A percentile compares a stretch with the other conserved stretches of the same genome.
phyloP scores from a whole-genome alignment of 768 basidiomycete genomes.

The Panaeolus papilionaceus region DNA sequence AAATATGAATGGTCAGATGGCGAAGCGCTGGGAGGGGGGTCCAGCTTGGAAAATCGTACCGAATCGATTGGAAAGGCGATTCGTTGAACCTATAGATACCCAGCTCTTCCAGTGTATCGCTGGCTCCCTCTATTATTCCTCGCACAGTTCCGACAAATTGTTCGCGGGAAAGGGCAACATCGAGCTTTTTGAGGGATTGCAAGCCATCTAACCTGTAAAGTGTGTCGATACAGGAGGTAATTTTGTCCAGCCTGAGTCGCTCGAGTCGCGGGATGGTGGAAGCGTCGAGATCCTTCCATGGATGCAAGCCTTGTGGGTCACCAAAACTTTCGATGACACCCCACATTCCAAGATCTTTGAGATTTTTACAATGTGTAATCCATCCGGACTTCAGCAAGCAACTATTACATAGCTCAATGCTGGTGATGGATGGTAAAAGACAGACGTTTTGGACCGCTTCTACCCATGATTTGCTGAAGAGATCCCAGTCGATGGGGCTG shows the following conservation, averaged over 20 bases:
- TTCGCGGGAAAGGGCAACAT: neutral
- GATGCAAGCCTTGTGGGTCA: neutral
- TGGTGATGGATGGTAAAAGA: neutral
- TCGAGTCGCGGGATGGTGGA: neutral
- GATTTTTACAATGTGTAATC: neutral
- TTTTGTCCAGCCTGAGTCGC: neutral
- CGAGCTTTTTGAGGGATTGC: neutral
- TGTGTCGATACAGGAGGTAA: neutral
- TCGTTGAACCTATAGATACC: neutral
- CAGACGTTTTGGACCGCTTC: neutral
- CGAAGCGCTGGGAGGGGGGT: neutral
- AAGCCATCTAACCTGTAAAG: neutral
- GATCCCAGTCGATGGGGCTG: conserved; percentile 3
- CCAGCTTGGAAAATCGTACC: neutral
- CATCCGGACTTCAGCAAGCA: neutral
- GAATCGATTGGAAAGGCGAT: neutral
- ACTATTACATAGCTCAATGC: neutral
- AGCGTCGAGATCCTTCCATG: neutral
- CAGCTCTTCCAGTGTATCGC: neutral
- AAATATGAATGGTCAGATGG: neutral
- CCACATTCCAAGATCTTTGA: neutral
- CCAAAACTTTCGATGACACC: neutral
- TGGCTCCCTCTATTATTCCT: conserved; percentile 2
- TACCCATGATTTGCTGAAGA: neutral
- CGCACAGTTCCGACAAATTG: neutral